Evolutionary conservation across 2,329 filamentous ascomycete species (phyloP).

Genomic region (Aureobasidium zeae): DNA sequence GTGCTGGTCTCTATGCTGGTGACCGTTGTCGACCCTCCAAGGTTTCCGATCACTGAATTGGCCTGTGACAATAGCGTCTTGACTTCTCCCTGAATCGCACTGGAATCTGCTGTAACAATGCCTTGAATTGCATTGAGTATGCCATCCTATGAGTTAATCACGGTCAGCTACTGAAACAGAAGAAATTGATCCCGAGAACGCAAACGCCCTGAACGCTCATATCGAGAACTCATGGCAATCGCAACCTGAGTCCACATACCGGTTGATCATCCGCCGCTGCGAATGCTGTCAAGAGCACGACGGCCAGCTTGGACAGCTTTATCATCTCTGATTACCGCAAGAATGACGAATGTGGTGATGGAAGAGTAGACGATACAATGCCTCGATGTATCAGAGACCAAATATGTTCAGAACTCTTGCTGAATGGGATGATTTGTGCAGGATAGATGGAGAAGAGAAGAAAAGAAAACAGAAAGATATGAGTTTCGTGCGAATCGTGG

Average conservation of each 20-base stretch:
- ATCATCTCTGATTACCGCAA: not conserved
- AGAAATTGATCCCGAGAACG: too few relatives aligned
- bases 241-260: too few relatives aligned
- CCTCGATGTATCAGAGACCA: not conserved
- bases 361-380: not conserved
- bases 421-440: not conserved
- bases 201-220: too few relatives aligned
- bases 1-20: slow-evolving; percentile 18
- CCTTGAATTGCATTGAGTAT: not conserved
- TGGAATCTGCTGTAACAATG: not conserved
- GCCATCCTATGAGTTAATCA: too few relatives aligned
- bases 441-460: not conserved
- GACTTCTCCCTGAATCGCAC: not conserved
- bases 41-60: slow-evolving; percentile 15
- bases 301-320: not conserved
- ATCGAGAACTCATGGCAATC: too few relatives aligned
- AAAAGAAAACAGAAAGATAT: not conserved
- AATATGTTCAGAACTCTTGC: not conserved
- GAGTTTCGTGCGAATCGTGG: too few relatives aligned
- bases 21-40: slow-evolving; percentile 17
- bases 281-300: not conserved
- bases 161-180: too few relatives aligned
- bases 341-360: not conserved
- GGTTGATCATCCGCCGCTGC: slow-evolving; percentile 3
- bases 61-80: slow-evolving; percentile 17